A percentile compares a stretch with the other conserved stretches of the same genome.
phyloP scores from a whole-genome alignment of 1,284 basidiomycete genomes.

The Ustilago vetiveriae region DNA sequence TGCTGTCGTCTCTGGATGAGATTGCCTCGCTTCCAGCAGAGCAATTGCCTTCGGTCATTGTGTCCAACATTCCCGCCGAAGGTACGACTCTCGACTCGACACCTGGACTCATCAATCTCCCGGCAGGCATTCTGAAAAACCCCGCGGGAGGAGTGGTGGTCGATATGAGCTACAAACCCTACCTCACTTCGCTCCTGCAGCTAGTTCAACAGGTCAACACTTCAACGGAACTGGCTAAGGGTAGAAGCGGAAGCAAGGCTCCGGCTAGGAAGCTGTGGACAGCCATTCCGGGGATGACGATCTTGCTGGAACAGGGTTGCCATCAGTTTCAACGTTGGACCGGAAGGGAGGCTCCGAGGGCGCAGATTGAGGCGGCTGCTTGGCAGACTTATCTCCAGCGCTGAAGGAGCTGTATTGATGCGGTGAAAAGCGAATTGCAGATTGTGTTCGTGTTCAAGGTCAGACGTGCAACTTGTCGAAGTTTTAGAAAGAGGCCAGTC shows the following conservation, averaged over 20 bases:
- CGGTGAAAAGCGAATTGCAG: too few relatives aligned
- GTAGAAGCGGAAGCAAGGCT: slow-evolving; percentile 19
- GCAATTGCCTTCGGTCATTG: slow-evolving; percentile 40
- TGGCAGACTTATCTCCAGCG: slow-evolving; percentile 53
- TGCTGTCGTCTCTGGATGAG: slow-evolving; percentile 44
- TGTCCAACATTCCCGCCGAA: slow-evolving; percentile 63
- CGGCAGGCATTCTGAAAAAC: slow-evolving; percentile 42
- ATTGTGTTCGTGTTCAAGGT: too few relatives aligned
- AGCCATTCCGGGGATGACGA: slow-evolving; percentile 57
- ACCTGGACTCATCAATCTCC: slow-evolving; percentile 43
- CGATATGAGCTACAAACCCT: slow-evolving; percentile 66
- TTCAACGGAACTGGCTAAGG: slow-evolving; percentile 5
- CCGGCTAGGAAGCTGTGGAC: slow-evolving; percentile 43
- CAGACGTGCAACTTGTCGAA: too few relatives aligned
- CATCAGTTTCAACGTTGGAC: slow-evolving; percentile 65
- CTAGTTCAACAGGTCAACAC: slow-evolving; percentile 39
- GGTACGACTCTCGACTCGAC: slow-evolving; percentile 46
- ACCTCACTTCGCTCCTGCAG: slow-evolving; percentile 56
- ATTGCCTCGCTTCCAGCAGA: slow-evolving; percentile 12
- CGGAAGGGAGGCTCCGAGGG: slow-evolving; percentile 51
- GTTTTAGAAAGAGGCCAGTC: too few relatives aligned
- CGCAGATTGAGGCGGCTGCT: slow-evolving; percentile 44
- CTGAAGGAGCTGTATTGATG: too few relatives aligned
- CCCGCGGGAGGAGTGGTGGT: slow-evolving; percentile 61
- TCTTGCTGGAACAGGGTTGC: slow-evolving; percentile 64